Conservation (phyloP, 768 basidiomycete genomes). For the Trametes elegans region DNA sequence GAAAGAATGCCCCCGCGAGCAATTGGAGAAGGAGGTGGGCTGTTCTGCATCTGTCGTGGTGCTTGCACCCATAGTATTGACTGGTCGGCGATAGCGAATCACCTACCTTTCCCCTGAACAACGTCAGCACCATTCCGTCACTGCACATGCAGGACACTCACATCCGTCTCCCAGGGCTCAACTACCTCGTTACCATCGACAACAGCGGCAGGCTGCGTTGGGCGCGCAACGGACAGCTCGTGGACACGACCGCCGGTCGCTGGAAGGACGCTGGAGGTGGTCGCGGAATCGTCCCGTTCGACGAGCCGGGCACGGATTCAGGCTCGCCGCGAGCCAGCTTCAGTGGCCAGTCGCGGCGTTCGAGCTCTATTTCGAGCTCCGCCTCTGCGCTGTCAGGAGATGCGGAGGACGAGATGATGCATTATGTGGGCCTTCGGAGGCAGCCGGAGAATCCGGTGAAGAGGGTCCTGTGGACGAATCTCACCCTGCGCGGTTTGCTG, state of each 20-base stretch:
- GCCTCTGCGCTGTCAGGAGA: constrained; percentile 12
- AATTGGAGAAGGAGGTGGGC: constrained; percentile 56
- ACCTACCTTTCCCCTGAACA: constrained; percentile 45
- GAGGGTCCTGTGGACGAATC: constrained; percentile 39
- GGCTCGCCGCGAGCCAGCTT: constrained; percentile 14
- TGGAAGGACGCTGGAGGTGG: constrained; percentile 65
- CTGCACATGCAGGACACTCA: not conserved
- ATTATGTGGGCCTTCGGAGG: constrained; percentile 38
- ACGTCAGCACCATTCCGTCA: constrained; percentile 32
- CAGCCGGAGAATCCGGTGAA: constrained; percentile 38
- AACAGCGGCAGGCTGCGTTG: constrained; percentile 52
- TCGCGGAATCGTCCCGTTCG: constrained; percentile 45
- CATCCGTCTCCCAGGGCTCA: constrained; percentile 44
- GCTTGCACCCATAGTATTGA: not conserved
- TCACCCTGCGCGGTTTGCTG: constrained; percentile 51
- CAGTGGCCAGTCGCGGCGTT: constrained; percentile 13
- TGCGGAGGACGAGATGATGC: constrained; percentile 37
- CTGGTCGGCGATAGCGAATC: constrained; percentile 36
- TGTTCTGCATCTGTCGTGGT: not conserved
- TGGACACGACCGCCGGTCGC: constrained; percentile 57
- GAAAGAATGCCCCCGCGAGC: constrained; percentile 56
- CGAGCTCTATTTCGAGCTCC: constrained; percentile 14
- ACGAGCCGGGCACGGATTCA: constrained; percentile 21
- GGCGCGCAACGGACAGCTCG: constrained; percentile 54
- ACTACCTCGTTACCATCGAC: constrained; percentile 62